phyloP scores from a whole-genome alignment of 345 rosid genomes.

The Capsella bursapastoris region DNA sequence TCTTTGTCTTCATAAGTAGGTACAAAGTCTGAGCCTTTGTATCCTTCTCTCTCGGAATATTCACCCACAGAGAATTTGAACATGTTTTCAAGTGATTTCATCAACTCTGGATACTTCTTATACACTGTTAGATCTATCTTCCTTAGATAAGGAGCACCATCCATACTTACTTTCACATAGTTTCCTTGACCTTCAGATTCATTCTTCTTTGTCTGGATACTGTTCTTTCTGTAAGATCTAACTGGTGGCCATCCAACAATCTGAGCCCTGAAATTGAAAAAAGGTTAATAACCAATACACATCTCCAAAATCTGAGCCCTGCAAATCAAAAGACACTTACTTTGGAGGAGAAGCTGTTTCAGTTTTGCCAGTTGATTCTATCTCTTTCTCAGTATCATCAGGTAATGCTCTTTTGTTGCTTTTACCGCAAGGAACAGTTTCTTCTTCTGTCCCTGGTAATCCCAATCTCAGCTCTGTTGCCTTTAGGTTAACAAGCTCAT shows the following conservation, averaged over 20 bases:
- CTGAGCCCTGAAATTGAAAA: constrained; percentile 53
- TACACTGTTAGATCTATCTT: constrained; percentile 73
- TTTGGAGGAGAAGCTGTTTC: constrained; percentile 64
- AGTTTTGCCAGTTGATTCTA: constrained; percentile 28
- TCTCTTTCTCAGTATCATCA: constrained; percentile 39
- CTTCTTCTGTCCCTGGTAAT: constrained; percentile 68
- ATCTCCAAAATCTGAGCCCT: constrained; percentile 70
- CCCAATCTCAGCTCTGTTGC: constrained; percentile 93
- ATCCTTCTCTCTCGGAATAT: constrained; percentile 80
- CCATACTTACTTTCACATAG: constrained; percentile 91
- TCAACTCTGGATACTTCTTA: constrained; percentile 61
- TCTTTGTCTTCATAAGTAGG: constrained; percentile 93
- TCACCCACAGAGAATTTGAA: constrained; percentile 68
- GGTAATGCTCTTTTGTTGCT: constrained; percentile 64
- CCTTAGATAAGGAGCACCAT: constrained; percentile 87
- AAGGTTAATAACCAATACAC: constrained; percentile 2
- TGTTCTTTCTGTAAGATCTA: constrained; percentile 66
- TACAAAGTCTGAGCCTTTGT: constrained; percentile 74
- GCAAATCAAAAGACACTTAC: constrained; percentile 49
- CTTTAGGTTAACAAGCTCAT: constrained; percentile 62
- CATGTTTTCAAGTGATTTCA: constrained; percentile 76
- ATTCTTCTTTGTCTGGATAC: constrained; percentile 55
- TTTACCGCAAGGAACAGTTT: constrained; percentile 46
- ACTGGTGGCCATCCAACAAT: constrained; percentile 87
- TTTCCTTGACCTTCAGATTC: constrained; percentile 51